phyloP scores from a whole-genome alignment of 2,329 filamentous ascomycete genomes.

The Cryphonectria parasitica region DNA sequence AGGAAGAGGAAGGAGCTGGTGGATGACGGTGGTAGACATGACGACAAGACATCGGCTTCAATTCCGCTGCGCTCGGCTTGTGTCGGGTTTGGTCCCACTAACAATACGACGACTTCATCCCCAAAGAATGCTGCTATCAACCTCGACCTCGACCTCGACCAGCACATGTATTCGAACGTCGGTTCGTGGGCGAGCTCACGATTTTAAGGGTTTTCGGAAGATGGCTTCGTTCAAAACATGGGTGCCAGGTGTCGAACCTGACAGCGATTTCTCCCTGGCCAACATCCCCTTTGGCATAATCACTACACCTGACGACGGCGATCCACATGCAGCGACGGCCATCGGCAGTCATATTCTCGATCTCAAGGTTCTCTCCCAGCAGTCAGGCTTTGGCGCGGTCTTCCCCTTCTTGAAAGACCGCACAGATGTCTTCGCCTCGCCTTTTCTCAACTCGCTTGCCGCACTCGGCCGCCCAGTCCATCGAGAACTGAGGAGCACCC shows the following conservation, averaged over 20 bases:
- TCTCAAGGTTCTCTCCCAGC: constrained; percentile 62
- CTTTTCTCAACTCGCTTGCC: constrained; percentile 63
- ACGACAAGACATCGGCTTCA: constrained; percentile 24
- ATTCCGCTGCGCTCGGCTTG: constrained; percentile 17
- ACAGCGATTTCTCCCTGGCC: constrained; percentile 71
- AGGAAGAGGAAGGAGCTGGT: neutral
- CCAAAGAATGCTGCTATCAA: neutral
- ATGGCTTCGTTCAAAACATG: constrained; percentile 32
- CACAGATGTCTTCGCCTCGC: constrained; percentile 36
- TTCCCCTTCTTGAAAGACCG: constrained; percentile 31
- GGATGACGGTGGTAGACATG: neutral
- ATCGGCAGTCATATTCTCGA: constrained; percentile 72
- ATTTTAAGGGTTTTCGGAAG: neutral
- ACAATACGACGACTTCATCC: neutral
- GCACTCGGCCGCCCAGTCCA: constrained; percentile 71
- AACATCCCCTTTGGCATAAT: constrained; percentile 82
- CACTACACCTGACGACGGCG: constrained; percentile 51
- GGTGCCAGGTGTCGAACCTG: constrained; percentile 39
- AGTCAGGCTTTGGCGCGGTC: constrained; percentile 57
- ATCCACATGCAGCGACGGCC: constrained; percentile 62
- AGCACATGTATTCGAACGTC: neutral
- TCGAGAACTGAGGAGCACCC: constrained; percentile 67
- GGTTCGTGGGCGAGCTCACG: neutral
- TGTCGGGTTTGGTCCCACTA: constrained; percentile 3
- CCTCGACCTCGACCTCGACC: neutral